phyloP scores from a whole-genome alignment of 495 filamentous ascomycete species.

The Penicillium subrubescens region DNA sequence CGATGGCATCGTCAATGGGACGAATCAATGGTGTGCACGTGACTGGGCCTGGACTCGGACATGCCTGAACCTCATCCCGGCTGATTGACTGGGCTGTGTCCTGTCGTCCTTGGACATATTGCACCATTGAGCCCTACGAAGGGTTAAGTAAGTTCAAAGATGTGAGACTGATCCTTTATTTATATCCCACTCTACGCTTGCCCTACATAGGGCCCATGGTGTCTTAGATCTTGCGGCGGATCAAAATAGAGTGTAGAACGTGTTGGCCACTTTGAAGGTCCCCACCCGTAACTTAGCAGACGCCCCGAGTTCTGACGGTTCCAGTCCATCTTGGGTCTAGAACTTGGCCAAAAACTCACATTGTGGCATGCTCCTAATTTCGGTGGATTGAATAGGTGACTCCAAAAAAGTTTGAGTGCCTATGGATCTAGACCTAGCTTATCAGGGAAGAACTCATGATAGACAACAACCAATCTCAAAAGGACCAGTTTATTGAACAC shows the following conservation, averaged over 20 bases:
- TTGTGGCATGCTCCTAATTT: background rate
- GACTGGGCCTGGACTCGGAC: conserved; percentile 30
- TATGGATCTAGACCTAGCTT: background rate
- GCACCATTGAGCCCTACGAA: background rate
- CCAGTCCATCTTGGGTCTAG: background rate
- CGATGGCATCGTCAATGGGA: conserved; percentile 19
- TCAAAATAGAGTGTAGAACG: conserved; percentile 14
- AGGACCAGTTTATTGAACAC: background rate
- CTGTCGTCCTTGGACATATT: background rate
- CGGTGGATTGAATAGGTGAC: background rate
- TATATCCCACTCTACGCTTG: background rate
- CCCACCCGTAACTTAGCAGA: conserved; percentile 2
- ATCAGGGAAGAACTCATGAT: background rate
- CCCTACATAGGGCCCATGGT: background rate
- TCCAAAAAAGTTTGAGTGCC: background rate
- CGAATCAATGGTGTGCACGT: conserved; percentile 23
- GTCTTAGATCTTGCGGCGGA: conserved; percentile 18
- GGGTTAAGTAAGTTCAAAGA: background rate
- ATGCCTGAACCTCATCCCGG: conserved; percentile 2
- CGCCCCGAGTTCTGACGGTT: conserved; percentile 1
- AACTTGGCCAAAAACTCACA: background rate
- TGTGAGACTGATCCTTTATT: background rate
- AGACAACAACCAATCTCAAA: background rate
- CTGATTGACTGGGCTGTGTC: background rate
- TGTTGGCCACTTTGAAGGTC: conserved; percentile 6